phyloP scores from a whole-genome alignment of 1,139 yeast species.

The Pneumocystis sp. region DNA sequence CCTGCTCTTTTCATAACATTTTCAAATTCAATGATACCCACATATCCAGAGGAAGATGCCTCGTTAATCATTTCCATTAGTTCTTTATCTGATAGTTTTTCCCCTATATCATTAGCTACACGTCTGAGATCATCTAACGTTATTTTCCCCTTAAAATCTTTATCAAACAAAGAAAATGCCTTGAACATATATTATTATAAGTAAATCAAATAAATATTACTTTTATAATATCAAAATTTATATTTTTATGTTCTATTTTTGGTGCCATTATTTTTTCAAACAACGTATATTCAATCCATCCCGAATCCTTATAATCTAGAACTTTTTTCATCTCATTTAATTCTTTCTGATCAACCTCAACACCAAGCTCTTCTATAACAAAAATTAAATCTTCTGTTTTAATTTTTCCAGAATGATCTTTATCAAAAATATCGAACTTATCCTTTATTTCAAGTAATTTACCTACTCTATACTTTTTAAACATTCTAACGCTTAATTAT shows the following conservation, averaged over 20 bases:
- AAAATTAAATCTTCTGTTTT: neutral
- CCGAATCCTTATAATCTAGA: neutral
- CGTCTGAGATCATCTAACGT: conserved; percentile 11
- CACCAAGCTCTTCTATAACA: neutral
- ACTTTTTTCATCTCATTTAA: neutral
- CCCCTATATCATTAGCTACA: conserved; percentile 10
- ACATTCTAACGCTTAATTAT: neutral
- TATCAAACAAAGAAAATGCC: conserved; percentile 13
- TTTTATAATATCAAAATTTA: neutral
- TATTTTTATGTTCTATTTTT: neutral
- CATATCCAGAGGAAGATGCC: conserved; percentile 9
- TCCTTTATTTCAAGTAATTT: neutral
- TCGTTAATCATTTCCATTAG: conserved; percentile 11
- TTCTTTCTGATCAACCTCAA: neutral
- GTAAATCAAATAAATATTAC: neutral
- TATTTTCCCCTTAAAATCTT: conserved; percentile 10
- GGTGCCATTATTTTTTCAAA: neutral
- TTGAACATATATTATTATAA: neutral
- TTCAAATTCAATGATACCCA: conserved; percentile 8
- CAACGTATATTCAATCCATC: neutral
- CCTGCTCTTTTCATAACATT: conserved; percentile 11
- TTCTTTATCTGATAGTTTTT: conserved; percentile 8
- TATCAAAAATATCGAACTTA: neutral
- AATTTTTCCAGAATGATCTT: neutral
- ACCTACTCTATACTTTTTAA: neutral